Percentiles rank a stretch among this genome's conserved stretches.
These are phyloP conservation scores for Alternaria solani DNA, from an alignment of 2,329 filamentous ascomycete genomes.

Conservation along the genomic window DNA sequence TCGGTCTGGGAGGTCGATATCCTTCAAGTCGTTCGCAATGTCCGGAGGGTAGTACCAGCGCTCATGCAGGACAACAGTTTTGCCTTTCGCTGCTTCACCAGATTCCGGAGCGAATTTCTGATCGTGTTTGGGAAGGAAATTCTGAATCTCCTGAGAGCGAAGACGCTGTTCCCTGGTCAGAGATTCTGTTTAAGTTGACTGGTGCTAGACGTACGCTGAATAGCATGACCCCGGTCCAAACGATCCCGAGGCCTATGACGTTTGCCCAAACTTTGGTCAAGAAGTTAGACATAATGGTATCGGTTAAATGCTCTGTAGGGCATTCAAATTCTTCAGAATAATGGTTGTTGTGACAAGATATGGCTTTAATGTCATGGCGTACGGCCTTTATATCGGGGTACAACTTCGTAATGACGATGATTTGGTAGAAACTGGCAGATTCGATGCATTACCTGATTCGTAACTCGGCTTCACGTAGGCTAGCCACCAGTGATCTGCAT, in stretches of 20 bases:
- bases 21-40: slow-evolving; percentile 8
- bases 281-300: neutral
- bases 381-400: neutral
- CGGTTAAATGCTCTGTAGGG: neutral
- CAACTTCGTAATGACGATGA: neutral
- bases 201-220: neutral
- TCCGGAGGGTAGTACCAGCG: slow-evolving; percentile 12
- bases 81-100: neutral
- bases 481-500: neutral
- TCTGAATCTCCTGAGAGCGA: neutral
- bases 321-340: neutral
- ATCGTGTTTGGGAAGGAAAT: neutral
- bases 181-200: neutral
- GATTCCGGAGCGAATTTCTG: neutral
- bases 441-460: neutral
- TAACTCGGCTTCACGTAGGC: neutral
- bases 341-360: neutral
- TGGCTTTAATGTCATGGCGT: neutral
- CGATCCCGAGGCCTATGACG: neutral
- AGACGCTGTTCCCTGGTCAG: neutral
- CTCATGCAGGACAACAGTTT: neutral
- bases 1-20: slow-evolving; percentile 3
- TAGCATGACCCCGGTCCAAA: neutral
- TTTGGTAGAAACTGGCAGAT: neutral
- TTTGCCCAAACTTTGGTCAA: neutral